Conservation (phyloP, 1,284 basidiomycete genomes). For the Omphalotus olearius region DNA sequence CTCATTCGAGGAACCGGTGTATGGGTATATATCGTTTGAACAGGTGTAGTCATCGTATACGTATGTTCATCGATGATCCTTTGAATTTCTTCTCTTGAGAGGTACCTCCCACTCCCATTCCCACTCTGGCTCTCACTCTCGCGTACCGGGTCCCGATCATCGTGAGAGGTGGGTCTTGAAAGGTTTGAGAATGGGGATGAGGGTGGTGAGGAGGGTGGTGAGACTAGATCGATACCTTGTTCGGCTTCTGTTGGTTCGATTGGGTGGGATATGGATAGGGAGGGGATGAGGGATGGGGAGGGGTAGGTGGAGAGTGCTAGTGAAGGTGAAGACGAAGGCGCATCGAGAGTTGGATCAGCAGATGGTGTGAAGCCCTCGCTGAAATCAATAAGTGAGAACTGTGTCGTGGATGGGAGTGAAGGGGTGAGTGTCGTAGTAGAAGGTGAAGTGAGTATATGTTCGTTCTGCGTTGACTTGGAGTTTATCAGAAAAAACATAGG, state of each 20-base stretch:
- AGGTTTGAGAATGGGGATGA: conserved; percentile 33
- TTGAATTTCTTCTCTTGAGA: conserved; percentile 1
- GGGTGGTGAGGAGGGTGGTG: conserved; percentile 37
- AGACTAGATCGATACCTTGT: conserved; percentile 36
- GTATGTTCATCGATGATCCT: not conserved
- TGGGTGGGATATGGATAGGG: conserved; percentile 38
- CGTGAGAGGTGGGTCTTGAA: too few species aligned
- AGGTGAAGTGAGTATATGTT: not conserved
- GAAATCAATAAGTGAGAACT: too few species aligned
- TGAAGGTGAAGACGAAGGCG: conserved; percentile 12
- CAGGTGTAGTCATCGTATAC: too few species aligned
- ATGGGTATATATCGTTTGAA: too few species aligned
- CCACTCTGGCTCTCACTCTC: not conserved
- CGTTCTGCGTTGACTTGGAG: too few species aligned
- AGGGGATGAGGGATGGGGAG: conserved; percentile 26
- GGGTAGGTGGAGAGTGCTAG: not conserved
- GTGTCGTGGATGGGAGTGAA: not conserved
- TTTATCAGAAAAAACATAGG: too few species aligned
- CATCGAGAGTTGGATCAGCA: not conserved
- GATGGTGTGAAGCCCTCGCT: too few species aligned
- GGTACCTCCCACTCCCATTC: not conserved
- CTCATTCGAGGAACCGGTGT: too few species aligned
- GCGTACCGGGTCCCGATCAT: not conserved
- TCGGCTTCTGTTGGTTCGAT: conserved; percentile 35
- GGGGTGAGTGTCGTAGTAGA: not conserved